Evolutionary conservation across 2,329 filamentous ascomycete genomes (phyloP), one percentile per base, ranked within the genome.

Genomic region (Beauveria australis): DNA sequence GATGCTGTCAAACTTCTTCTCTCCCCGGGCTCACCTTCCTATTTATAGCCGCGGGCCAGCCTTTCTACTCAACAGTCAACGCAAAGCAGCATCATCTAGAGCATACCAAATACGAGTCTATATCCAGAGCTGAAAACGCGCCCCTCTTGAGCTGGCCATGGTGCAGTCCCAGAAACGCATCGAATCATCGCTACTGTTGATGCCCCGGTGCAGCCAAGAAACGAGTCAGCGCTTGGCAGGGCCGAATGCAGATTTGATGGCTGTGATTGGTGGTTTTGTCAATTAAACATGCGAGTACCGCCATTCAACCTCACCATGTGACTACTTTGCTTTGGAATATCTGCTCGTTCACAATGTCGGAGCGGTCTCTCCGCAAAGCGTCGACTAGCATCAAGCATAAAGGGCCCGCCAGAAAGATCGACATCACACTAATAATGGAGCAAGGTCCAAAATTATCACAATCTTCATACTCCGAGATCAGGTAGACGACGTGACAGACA

Each of bases 181-280:
- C 46, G 46, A 24, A 37, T 24, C 46, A 33, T 58, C 47, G 46
- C 55, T 14, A 37, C 28, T 12, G 26, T 37, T 37, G 55, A 51
- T 37, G 12, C 46, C 18, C 19, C 2, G 33, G 30, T 30, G 46
- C 55, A 58, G 55, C 55, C 55, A 58, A 58, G 55, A 43, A 12
- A 10, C 40, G 22, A 19, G 55, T 51, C 55, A 51, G 55, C 47
- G 19, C 55, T 58, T 51, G 55, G 55, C 46, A 58, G 37, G 55
- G 33, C 22, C 24, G 16, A 22, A 6, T 40, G 19, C 10, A 9
- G 10, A 7, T 16, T 40, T 16, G 12, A 12, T 22, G 26, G 7
- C 7, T 19, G 8, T 26, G 30, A 57, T 57, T 57, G 54, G 54
- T 19, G 28, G 16, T 24, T 37, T 40, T 19, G 1, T 18, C 16